Percentiles rank a stretch among this genome's conserved stretches.
These are phyloP conservation scores for Achaetomium macrosporum DNA, from an alignment of 2,329 filamentous ascomycete species.

Conservation along the genomic window DNA sequence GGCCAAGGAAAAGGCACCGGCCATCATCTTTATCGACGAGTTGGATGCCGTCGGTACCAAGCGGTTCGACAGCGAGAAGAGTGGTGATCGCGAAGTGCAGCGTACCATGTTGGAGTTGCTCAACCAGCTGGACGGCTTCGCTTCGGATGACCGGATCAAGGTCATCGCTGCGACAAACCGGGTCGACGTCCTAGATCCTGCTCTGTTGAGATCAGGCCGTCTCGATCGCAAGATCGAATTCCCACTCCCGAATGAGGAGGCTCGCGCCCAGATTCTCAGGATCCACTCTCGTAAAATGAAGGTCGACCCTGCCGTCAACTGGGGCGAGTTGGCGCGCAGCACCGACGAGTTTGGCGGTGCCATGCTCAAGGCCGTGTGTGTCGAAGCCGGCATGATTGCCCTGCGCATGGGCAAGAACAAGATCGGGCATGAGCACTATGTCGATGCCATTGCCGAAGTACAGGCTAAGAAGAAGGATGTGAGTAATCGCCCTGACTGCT, in stretches of 20 bases:
- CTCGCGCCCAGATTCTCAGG: slow-evolving; percentile 90
- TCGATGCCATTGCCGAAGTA: slow-evolving; percentile 95
- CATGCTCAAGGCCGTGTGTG: slow-evolving; percentile 96
- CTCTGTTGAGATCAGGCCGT: slow-evolving; percentile 83
- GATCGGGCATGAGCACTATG: slow-evolving; percentile 97
- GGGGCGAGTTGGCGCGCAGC: slow-evolving; percentile 88
- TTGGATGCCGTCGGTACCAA: slow-evolving; percentile 97
- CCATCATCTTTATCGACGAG: slow-evolving; percentile 99
- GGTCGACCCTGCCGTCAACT: slow-evolving; percentile 88
- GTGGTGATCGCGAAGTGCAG: slow-evolving; percentile 94
- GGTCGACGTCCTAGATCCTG: slow-evolving; percentile 88
- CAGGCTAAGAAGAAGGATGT: slow-evolving; percentile 92
- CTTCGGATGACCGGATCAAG: slow-evolving; percentile 94
- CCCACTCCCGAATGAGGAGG: slow-evolving; percentile 95
- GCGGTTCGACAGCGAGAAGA: slow-evolving; percentile 98
- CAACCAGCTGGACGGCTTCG: slow-evolving; percentile 97
- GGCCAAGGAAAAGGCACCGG: slow-evolving; percentile 96
- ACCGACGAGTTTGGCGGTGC: slow-evolving; percentile 98
- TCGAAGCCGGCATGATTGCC: slow-evolving; percentile 99
- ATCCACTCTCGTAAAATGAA: slow-evolving; percentile 99
- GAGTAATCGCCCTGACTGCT: slow-evolving; percentile 32
- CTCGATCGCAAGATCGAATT: slow-evolving; percentile 98
- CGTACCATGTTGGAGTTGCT: slow-evolving; percentile 98
- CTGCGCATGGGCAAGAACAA: slow-evolving; percentile 90
- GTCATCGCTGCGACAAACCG: slow-evolving; percentile 92